phyloP scores from a whole-genome alignment of 305 asterid species.

The Fraxinus sp. region DNA sequence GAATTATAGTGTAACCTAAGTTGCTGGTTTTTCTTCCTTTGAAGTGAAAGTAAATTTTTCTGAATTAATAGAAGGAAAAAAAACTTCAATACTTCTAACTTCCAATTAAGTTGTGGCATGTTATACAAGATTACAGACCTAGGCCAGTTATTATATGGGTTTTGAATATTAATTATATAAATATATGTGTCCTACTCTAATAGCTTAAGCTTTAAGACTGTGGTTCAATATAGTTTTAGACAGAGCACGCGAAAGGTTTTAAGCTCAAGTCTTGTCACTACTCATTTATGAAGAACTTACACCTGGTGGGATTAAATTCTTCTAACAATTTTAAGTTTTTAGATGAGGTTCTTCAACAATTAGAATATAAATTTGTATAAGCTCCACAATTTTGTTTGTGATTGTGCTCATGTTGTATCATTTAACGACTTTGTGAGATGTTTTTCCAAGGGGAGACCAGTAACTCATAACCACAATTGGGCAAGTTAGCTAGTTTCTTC shows the following conservation, averaged over 20 bases:
- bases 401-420: neutral
- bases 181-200: neutral
- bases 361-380: too few relatives aligned
- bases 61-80: neutral
- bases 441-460: neutral
- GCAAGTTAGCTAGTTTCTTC: neutral
- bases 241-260: neutral
- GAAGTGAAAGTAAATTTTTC: neutral
- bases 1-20: neutral
- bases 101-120: neutral
- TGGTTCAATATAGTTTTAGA: neutral
- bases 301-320: neutral
- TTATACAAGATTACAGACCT: neutral
- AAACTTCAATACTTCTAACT: neutral
- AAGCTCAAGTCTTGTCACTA: neutral
- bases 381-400: neutral
- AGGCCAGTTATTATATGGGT: neutral
- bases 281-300: neutral
- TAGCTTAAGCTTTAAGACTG: neutral
- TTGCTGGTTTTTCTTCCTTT: neutral
- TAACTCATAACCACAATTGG: neutral
- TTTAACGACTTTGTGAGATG: neutral
- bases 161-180: neutral
- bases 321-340: neutral
- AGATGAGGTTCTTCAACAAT: neutral